These are phyloP conservation scores for Diaporthe sp. DNA, from an alignment of 2,329 filamentous ascomycete genomes.

Conservation along the genomic window DNA sequence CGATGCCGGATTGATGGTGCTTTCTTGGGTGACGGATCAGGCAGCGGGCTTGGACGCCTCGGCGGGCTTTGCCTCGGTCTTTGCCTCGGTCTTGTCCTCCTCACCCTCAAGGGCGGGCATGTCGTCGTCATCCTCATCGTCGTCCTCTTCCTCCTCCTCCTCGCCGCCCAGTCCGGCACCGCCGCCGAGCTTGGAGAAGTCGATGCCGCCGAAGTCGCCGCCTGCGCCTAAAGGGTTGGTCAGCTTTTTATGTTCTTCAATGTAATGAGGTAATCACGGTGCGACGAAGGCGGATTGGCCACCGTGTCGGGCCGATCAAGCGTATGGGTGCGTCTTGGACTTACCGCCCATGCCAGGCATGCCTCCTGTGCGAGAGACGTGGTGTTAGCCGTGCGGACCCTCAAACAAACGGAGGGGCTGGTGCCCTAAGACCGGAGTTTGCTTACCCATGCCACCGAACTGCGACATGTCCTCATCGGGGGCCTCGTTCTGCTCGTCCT, in stretches of 20 bases:
- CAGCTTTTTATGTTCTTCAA: slow-evolving; percentile 15
- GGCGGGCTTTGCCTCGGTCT: slow-evolving; percentile 48
- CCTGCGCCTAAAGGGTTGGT: slow-evolving; percentile 49
- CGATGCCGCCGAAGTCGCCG: slow-evolving; percentile 86
- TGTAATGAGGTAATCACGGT: background rate
- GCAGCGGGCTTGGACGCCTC: slow-evolving; percentile 56
- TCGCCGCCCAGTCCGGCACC: slow-evolving; percentile 65
- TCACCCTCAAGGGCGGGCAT: slow-evolving; percentile 85
- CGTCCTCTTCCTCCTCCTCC: slow-evolving; percentile 62
- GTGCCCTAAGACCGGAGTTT: slow-evolving; percentile 26
- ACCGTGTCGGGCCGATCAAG: background rate
- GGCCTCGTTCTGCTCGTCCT: slow-evolving; percentile 96
- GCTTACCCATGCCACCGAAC: slow-evolving; percentile 73
- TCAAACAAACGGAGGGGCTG: slow-evolving; percentile 21
- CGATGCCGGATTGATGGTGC: background rate
- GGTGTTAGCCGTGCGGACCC: slow-evolving; percentile 39
- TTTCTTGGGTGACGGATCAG: slow-evolving; percentile 17
- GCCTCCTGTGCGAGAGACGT: slow-evolving; percentile 55
- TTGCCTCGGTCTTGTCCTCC: slow-evolving; percentile 55
- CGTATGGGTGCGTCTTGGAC: slow-evolving; percentile 43
- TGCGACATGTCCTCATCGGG: slow-evolving; percentile 83
- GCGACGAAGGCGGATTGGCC: background rate
- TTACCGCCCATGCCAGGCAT: slow-evolving; percentile 68
- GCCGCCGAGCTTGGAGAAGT: slow-evolving; percentile 91
- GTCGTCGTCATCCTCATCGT: slow-evolving; percentile 80